Percentiles rank a stretch among this genome's conserved stretches.
phyloP scores from a whole-genome alignment of 2,329 filamentous ascomycete genomes.

The Domatiomyces catenatus region DNA sequence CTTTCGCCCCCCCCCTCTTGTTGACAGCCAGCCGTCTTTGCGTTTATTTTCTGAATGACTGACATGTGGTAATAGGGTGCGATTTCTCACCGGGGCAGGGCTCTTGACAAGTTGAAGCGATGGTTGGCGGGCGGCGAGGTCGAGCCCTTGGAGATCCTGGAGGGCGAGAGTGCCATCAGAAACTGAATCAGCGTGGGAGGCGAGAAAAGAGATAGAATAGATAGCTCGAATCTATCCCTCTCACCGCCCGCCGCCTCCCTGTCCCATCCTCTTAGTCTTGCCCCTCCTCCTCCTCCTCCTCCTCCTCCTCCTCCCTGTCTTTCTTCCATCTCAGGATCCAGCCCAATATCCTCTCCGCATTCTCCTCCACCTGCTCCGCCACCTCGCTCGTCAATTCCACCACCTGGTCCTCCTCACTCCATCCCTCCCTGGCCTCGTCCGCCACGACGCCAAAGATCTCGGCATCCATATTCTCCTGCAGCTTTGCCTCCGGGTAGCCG shows the following conservation, averaged over 20 bases:
- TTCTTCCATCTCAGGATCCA: conserved; percentile 78
- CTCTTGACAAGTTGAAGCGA: conserved; percentile 67
- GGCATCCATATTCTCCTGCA: conserved; percentile 90
- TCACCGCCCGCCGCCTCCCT: background rate
- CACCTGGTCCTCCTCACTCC: conserved; percentile 63
- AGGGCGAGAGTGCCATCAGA: background rate
- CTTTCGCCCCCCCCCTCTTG: background rate
- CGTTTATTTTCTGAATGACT: background rate
- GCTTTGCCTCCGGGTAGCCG: conserved; percentile 69
- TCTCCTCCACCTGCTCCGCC: conserved; percentile 71
- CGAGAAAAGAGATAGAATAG: background rate
- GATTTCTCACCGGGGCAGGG: conserved; percentile 79
- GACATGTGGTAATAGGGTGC: conserved; percentile 43
- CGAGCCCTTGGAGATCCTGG: conserved; percentile 4
- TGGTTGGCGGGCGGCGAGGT: conserved; percentile 49
- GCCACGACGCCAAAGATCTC: conserved; percentile 95
- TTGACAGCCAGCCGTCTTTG: background rate
- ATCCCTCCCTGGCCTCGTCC: conserved; percentile 77
- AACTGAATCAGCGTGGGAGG: background rate
- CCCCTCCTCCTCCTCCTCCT: conserved; percentile 15
- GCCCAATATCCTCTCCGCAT: conserved; percentile 64
- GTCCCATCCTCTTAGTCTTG: conserved; percentile 3
- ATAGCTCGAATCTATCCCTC: conserved; percentile 4
- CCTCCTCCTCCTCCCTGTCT: conserved; percentile 20
- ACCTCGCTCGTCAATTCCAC: conserved; percentile 75